A percentile compares a stretch with the other conserved stretches of the same genome.
These are phyloP conservation scores for Raddia distichophylla DNA, from an alignment of 176 grass and related monocot species.

Conservation along the genomic window DNA sequence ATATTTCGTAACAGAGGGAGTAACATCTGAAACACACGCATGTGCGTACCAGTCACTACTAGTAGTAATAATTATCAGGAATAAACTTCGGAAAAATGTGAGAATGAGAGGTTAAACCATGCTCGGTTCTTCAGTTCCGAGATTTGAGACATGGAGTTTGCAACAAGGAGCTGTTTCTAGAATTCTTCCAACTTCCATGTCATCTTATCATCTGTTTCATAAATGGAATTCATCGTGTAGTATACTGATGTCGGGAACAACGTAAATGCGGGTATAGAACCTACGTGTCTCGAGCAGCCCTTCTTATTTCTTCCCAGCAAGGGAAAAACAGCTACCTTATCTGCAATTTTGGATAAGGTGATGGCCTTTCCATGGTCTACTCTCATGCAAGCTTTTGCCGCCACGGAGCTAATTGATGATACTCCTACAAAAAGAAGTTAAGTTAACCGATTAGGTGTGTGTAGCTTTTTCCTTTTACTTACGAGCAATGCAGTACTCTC, in stretches of 20 bases:
- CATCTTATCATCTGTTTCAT: not conserved
- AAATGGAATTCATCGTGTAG: not conserved
- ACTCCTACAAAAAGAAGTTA: not conserved
- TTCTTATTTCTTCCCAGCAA: constrained; percentile 30
- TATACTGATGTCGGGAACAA: constrained; percentile 13
- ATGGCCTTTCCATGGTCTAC: constrained; percentile 43
- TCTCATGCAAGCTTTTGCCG: constrained; percentile 24
- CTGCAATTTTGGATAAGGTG: constrained; percentile 42
- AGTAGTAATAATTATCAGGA: too few species aligned
- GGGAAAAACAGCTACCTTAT: constrained; percentile 19
- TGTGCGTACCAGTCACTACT: too few species aligned
- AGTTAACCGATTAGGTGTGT: not conserved
- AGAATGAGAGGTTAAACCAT: too few species aligned
- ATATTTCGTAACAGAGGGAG: too few species aligned
- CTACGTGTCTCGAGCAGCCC: constrained; percentile 15
- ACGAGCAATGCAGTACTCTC: too few species aligned
- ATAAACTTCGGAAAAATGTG: too few species aligned
- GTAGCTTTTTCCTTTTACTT: too few species aligned
- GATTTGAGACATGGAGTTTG: too few species aligned
- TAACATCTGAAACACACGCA: too few species aligned
- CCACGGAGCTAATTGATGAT: constrained; percentile 12
- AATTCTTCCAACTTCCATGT: not conserved
- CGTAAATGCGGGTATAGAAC: constrained; percentile 31
- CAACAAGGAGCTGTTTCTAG: not conserved
- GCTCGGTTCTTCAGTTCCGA: too few species aligned